Conservation (phyloP, 805 yeast species). For the Schwanniomyces polymorphus region DNA sequence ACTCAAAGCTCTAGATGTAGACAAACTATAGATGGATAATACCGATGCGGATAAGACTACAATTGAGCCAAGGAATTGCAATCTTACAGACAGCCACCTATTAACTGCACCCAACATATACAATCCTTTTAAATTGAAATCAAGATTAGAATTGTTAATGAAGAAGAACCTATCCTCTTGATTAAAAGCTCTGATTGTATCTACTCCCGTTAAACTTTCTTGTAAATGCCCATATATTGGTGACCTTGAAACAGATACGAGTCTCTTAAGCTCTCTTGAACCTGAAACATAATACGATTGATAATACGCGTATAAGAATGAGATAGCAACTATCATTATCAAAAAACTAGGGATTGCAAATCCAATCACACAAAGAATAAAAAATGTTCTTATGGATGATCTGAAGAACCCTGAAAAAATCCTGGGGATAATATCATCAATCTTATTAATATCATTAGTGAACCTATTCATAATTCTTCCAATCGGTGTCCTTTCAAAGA, state of each 20-base stretch:
- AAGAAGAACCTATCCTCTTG: conserved; percentile 51
- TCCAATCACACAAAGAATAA: conserved; percentile 20
- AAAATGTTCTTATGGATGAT: conserved; percentile 13
- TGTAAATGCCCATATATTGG: conserved; percentile 37
- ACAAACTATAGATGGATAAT: conserved; percentile 24
- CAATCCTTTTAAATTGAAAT: conserved; percentile 25
- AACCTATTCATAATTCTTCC: conserved; percentile 41
- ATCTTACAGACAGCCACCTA: conserved; percentile 39
- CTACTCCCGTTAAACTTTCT: conserved; percentile 37
- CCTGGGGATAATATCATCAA: conserved; percentile 36
- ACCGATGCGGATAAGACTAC: conserved; percentile 29
- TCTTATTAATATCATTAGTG: conserved; percentile 33
- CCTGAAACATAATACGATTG: conserved; percentile 33
- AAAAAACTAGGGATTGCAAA: conserved; percentile 33
- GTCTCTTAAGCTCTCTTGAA: conserved; percentile 71
- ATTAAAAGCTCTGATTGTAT: conserved; percentile 37
- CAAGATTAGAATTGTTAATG: conserved; percentile 52
- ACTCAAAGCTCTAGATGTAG: conserved; percentile 19
- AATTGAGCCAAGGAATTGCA: conserved; percentile 34
- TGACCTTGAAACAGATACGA: conserved; percentile 64
- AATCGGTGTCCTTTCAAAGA: conserved; percentile 42
- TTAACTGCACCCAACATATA: conserved; percentile 21
- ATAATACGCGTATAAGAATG: conserved; percentile 29
- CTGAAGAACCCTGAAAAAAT: conserved; percentile 20
- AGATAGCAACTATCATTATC: conserved; percentile 22